Base-by-base conservation (phyloP, 2,329 filamentous ascomycete genomes). In the Lecanoromycetidae sp. region DNA sequence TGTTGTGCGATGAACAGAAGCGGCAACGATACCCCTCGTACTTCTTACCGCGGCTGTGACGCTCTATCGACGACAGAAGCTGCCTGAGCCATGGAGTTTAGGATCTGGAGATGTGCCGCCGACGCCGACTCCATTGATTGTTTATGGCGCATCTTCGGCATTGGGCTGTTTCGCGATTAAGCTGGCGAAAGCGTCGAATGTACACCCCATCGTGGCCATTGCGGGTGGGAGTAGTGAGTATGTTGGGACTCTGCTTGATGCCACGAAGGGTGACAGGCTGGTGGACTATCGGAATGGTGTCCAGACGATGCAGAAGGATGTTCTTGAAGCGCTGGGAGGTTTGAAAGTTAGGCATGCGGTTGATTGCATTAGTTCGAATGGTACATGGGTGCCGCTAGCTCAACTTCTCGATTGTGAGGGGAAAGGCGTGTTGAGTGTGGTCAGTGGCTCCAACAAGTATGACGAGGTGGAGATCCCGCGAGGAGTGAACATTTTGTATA, bases 281-380 rank as follows among this genome's bases (percentile, higher is more conserved):
- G 58, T 82, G 49, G 77, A 82, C 62, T 80, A 81, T 60, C 73
- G 77, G 19, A 57, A 65, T 0, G 77, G 77, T 8, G 67, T 74
- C 44, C 71, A 74, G 1, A 67, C 67, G 1, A 64, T 79, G 5
- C 63, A 74, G 0, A 54, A 59, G 47, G 60, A 61, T 12, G 62
- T 77, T 52, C 63, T 66, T 29, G 60, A 66, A 12, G 68, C 67
- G 3, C 61, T 70, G 13, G 60, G 66, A 3, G 54, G 63, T 10
- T 66, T 67, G 51, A 19, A 15, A n/a, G 54, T 77, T 12, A 52
- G 66, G 5, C 64, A 78, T 50, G 76, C 74, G 0, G 72, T 72
- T 48, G 79, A 83, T 54, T 72, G 76, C 0, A 69, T 78, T 0
- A 68, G 67, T 1, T 74, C 79, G 54, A 65, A 76, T 9, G 66